Evolutionary conservation across 2,329 filamentous ascomycete genomes (phyloP).

Genomic region (Sporothrix brasiliensis): DNA sequence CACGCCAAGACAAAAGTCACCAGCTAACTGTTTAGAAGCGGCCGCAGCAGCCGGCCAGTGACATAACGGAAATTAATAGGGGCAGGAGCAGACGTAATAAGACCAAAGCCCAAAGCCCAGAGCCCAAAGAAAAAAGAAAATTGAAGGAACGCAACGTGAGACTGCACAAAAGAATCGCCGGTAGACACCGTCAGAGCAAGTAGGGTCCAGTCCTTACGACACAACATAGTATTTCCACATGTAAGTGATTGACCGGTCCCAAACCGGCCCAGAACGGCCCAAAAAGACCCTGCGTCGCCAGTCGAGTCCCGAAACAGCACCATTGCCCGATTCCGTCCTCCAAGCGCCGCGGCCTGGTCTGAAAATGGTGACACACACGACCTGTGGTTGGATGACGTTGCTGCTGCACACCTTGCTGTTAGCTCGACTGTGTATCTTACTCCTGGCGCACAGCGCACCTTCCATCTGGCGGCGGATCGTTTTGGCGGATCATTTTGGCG

Average conservation of each 20-base stretch:
- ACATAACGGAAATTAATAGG: background rate
- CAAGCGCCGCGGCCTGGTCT: background rate
- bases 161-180: conserved; percentile 1
- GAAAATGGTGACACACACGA: no score
- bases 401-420: background rate
- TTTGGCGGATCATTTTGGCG: conserved; percentile 12
- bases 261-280: background rate
- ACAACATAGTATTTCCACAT: background rate
- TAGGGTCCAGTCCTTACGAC: no score
- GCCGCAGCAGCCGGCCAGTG: conserved; percentile 20
- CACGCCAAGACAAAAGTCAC: conserved; percentile 11
- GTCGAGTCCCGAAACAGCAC: background rate
- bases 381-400: conserved; percentile 19
- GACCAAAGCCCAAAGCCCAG: no score
- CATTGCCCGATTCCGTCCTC: background rate
- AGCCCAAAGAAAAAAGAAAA: no score
- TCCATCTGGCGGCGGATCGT: conserved; percentile 10
- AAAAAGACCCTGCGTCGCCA: background rate
- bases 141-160: background rate
- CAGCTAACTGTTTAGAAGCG: conserved; percentile 4
- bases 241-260: background rate
- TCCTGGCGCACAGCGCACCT: background rate
- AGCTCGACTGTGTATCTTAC: background rate
- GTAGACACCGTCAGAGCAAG: background rate
- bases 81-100: background rate